phyloP scores from a whole-genome alignment of 1,284 basidiomycete genomes.

The Fomitopsis schrenkii region DNA sequence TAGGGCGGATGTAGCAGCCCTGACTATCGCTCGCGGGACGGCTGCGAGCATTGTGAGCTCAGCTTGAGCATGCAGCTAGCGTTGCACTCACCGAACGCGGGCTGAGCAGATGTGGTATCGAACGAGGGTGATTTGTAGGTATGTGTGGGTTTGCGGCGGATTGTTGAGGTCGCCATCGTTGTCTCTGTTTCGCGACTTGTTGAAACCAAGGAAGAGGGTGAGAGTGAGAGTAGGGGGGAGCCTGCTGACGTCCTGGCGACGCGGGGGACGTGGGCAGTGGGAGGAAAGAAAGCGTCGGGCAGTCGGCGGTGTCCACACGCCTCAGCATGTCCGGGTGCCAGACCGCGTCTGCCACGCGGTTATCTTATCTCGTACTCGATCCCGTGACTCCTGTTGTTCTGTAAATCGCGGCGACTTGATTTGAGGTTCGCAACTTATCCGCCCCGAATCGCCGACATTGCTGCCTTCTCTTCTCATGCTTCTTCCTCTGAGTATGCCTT shows the following conservation, averaged over 20 bases:
- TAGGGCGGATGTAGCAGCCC: background rate
- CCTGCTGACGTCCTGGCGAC: background rate
- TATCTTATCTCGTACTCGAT: conserved; percentile 14
- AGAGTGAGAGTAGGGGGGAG: background rate
- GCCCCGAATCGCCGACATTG: no score
- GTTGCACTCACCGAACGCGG: conserved; percentile 14
- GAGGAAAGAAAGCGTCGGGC: conserved; percentile 4
- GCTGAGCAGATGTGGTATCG: conserved; percentile 14
- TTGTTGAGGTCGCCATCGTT: conserved; percentile 14
- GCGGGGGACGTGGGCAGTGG: background rate
- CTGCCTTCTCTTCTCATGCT: no score
- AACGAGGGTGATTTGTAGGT: conserved; percentile 30
- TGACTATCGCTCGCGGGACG: background rate
- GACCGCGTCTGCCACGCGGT: conserved; percentile 14
- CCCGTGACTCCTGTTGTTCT: background rate
- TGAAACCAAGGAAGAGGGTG: background rate
- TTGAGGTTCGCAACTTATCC: background rate
- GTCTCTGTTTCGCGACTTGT: background rate
- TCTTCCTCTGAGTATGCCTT: no score
- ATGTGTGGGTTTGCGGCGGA: conserved; percentile 27
- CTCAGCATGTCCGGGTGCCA: background rate
- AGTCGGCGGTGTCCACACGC: background rate
- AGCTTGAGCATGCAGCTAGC: background rate
- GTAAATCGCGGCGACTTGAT: background rate
- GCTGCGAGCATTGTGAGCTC: background rate